Conservation (phyloP, 2,329 filamentous ascomycete species). For the Colletotrichum sp. region DNA sequence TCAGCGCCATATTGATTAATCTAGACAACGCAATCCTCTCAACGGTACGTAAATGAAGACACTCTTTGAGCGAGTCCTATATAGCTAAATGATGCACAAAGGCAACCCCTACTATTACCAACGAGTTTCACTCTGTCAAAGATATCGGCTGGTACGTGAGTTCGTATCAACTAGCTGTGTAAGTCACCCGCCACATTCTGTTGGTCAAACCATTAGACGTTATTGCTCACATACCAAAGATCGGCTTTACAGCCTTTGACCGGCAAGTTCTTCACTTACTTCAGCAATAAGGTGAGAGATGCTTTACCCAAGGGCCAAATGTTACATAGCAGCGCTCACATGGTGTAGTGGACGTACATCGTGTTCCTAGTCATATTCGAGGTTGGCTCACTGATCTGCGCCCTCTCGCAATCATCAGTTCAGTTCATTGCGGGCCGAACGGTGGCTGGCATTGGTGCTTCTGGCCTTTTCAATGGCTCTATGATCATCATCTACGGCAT, state of each 20-base stretch:
- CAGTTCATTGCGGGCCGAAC: slow-evolving; percentile 56
- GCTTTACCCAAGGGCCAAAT: background rate
- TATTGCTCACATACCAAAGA: slow-evolving; percentile 31
- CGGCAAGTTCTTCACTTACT: slow-evolving; percentile 54
- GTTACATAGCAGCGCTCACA: background rate
- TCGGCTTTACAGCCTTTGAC: slow-evolving; percentile 55
- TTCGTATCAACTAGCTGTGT: slow-evolving; percentile 53
- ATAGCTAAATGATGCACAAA: slow-evolving; percentile 8
- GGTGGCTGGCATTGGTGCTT: slow-evolving; percentile 49
- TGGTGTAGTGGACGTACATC: slow-evolving; percentile 31
- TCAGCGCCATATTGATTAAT: background rate
- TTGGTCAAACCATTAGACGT: background rate
- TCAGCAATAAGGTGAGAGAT: slow-evolving; percentile 35
- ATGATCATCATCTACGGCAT: slow-evolving; percentile 36
- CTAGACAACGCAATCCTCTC: background rate
- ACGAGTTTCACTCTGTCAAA: slow-evolving; percentile 51
- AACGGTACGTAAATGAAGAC: background rate
- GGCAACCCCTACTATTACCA: slow-evolving; percentile 55
- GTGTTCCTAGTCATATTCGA: slow-evolving; percentile 34
- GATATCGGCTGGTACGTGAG: slow-evolving; percentile 63
- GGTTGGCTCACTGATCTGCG: slow-evolving; percentile 53
- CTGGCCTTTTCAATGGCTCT: slow-evolving; percentile 45
- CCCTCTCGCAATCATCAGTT: slow-evolving; percentile 42
- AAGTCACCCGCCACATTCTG: slow-evolving; percentile 36
- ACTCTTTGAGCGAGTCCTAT: background rate